These are phyloP conservation scores for Panaeolus cyanescens DNA, from an alignment of 768 basidiomycete species.

Conservation along the genomic window DNA sequence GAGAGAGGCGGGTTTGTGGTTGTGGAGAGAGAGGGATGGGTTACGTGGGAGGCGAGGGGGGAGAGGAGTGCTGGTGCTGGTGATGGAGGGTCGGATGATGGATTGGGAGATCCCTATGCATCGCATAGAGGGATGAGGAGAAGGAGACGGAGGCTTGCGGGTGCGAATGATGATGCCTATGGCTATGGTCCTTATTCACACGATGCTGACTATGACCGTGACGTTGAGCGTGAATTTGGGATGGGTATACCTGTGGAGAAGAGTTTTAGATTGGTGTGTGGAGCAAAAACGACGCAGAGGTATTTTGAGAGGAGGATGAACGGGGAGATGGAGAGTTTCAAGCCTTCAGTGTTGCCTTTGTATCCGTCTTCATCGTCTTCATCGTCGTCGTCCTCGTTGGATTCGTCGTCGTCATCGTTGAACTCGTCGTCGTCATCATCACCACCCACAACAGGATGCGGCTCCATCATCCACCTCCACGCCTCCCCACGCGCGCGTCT, in stretches of 20 bases:
- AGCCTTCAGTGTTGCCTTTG: slow-evolving; percentile 39
- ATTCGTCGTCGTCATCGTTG: slow-evolving; percentile 29
- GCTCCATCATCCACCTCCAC: slow-evolving; percentile 56
- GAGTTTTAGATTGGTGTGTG: too few species aligned
- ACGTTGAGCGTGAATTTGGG: not conserved
- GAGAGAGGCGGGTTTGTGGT: slow-evolving; percentile 8
- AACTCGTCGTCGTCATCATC: not conserved
- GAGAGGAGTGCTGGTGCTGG: too few species aligned
- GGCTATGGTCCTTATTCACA: too few species aligned
- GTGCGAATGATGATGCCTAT: not conserved
- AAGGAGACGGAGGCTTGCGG: not conserved
- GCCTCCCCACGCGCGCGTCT: slow-evolving; percentile 55
- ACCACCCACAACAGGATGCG: slow-evolving; percentile 51
- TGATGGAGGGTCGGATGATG: too few species aligned
- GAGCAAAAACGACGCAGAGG: too few species aligned
- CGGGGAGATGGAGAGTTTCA: slow-evolving; percentile 14
- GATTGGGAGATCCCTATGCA: too few species aligned
- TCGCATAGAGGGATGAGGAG: too few species aligned
- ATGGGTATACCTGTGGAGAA: too few species aligned
- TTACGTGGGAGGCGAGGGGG: not conserved
- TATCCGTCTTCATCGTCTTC: slow-evolving; percentile 29
- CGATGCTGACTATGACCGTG: too few species aligned
- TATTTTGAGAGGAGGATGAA: not conserved
- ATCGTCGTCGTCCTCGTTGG: slow-evolving; percentile 32
- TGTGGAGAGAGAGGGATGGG: slow-evolving; percentile 20